A percentile compares a stretch with the other conserved stretches of the same genome.
Conservation (phyloP, 2,329 filamentous ascomycete genomes). For the Fusarium buharicum region DNA sequence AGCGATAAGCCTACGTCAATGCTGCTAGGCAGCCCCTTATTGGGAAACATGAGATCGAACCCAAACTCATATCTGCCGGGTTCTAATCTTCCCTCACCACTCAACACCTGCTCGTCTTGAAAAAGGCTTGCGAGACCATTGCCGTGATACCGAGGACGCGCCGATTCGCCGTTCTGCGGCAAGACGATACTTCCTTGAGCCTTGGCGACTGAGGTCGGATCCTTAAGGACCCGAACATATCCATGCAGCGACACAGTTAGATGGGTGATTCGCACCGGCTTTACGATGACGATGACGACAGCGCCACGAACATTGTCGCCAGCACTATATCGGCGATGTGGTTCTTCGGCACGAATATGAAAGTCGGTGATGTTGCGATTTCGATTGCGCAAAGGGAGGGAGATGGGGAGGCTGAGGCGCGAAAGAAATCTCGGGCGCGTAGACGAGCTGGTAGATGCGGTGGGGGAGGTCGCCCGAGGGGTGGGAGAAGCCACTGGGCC, state of each 20-base stretch:
- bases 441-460: slow-evolving; percentile 40
- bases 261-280: slow-evolving; percentile 81
- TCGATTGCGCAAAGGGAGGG: slow-evolving; percentile 61
- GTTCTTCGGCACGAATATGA: slow-evolving; percentile 79
- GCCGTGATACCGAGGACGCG: slow-evolving; percentile 69
- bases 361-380: slow-evolving; percentile 79
- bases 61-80: slow-evolving; percentile 82
- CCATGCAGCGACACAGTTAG: slow-evolving; percentile 81
- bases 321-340: slow-evolving; percentile 78
- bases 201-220: slow-evolving; percentile 66
- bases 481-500: slow-evolving; percentile 49
- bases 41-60: slow-evolving; percentile 77
- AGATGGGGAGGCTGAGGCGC: slow-evolving; percentile 62
- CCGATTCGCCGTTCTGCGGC: slow-evolving; percentile 52
- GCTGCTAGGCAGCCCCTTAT: slow-evolving; percentile 81
- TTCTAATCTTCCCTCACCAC: slow-evolving; percentile 79
- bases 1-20: slow-evolving; percentile 77
- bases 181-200: slow-evolving; percentile 59
- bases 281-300: slow-evolving; percentile 77
- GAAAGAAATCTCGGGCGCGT: slow-evolving; percentile 59
- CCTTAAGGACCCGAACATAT: slow-evolving; percentile 82
- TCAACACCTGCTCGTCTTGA: slow-evolving; percentile 82
- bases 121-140: slow-evolving; percentile 85
- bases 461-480: slow-evolving; percentile 37
- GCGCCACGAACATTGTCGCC: slow-evolving; percentile 79